phyloP scores from a whole-genome alignment of 306 rosid species.

The Dicorynia guianensis region DNA sequence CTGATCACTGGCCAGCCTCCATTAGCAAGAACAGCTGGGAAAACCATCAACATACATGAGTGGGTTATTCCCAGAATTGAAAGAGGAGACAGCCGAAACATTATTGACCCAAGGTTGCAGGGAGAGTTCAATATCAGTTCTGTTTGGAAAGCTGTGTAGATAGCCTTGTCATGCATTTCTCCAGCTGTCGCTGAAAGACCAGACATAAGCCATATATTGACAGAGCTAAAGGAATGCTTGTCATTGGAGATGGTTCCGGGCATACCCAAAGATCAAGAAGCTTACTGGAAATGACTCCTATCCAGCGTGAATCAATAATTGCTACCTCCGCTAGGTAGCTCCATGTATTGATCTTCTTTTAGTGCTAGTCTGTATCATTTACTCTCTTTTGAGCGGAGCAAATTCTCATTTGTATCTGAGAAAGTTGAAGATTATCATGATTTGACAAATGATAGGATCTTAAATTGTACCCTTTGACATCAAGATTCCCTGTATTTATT shows the following conservation, averaged over 20 bases:
- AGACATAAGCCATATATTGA: constrained; percentile 16
- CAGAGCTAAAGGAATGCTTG: constrained; percentile 33
- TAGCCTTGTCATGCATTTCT: constrained; percentile 19
- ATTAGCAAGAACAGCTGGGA: neutral
- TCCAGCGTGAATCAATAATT: neutral
- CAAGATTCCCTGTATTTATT: too few species aligned
- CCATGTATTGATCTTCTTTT: neutral
- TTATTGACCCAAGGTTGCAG: constrained; percentile 31
- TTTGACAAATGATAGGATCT: too few species aligned
- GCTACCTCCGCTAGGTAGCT: neutral
- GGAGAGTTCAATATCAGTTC: constrained; percentile 19
- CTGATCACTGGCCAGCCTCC: constrained; percentile 35
- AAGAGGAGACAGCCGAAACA: constrained; percentile 16
- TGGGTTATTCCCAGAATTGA: constrained; percentile 29
- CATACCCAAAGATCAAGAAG: neutral
- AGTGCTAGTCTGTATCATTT: too few species aligned
- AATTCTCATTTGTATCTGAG: neutral
- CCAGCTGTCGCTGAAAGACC: constrained; percentile 5
- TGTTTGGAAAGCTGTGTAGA: constrained; percentile 1
- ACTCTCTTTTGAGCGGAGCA: neutral
- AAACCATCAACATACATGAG: neutral
- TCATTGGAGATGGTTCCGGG: neutral
- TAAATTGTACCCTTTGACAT: too few species aligned
- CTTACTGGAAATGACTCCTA: too few species aligned
- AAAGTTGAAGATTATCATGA: too few species aligned